Evolutionary conservation across 306 rosid genomes (phyloP), one percentile per base, ranked within the genome.

Genomic region (Rosa rugosa): DNA sequence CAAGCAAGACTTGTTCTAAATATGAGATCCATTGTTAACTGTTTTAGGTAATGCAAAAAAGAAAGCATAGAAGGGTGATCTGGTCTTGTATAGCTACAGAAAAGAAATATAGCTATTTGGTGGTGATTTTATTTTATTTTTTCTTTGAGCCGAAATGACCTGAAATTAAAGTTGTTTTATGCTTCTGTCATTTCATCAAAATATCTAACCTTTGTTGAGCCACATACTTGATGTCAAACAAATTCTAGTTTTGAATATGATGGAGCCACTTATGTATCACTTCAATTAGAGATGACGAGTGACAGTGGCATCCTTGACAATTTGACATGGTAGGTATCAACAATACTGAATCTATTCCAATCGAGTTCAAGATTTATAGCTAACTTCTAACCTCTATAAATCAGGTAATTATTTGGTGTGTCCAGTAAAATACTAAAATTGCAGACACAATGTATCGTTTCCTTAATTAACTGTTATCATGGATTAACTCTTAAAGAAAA

Each of bases 1-100:
- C 79, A 75, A 62, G 44, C 79, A 62, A 60, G 65, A 42, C 46
- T 75, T 20, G 17, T 62, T 60, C 70, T 63, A 36, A 31, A 62
- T 63, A 44, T 20, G 67, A 53, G 7, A 73, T 38, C 50, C 65
- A 38, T 54, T 53, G 17, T 6, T 25, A 5, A 27, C 5, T 14
- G 59, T 8, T 46, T 8, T 46, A 31, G 41, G 68, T 63, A 12
- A 31, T 63, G 13, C 36, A 27, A 27, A 5, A 60, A 27, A 4
- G 68, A 25, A 62, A 53, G 18, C 54, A 23, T 3, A 8, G 23
- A n/a, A 60, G 66, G 17, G 5, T 23, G 66, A 11, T 60, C 6
- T 54, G 60, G 62, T 56, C 27, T 22, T n/a, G 12, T n/a, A 20
- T 53, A 2, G 59, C 23, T 7, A 54, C 6, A 44, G 46, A 44